Evolutionary conservation across 2,329 filamentous ascomycete genomes (phyloP).

Genomic region (Epichloe bromicola): DNA sequence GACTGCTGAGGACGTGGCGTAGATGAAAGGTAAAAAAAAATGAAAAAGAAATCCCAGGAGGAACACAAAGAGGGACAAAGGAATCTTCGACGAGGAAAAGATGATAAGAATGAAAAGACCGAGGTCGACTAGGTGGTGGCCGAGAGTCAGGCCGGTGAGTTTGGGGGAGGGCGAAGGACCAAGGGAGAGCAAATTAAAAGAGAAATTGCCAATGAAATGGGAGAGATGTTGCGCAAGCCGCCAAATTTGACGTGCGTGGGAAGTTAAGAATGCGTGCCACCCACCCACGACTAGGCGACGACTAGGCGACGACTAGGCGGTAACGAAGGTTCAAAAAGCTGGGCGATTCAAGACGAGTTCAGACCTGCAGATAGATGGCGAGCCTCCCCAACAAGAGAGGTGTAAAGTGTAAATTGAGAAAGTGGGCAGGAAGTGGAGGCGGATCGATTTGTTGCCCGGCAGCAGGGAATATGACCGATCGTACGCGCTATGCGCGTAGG

Average conservation of each 20-base stretch:
- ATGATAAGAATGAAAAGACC: background rate
- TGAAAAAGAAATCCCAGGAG: no score
- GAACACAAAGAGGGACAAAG: background rate
- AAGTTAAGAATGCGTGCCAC: background rate
- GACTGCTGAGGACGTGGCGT: background rate
- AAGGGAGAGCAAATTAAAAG: background rate
- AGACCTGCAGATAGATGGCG: no score
- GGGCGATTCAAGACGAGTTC: background rate
- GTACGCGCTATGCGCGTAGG: no score
- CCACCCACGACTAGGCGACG: background rate
- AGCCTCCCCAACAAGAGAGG: no score
- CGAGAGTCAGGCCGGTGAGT: background rate
- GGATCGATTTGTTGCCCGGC: no score
- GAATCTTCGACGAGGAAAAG: background rate
- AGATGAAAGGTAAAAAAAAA: background rate
- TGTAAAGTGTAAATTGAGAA: no score
- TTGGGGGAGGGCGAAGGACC: background rate
- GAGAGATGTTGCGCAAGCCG: background rate
- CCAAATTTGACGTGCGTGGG: background rate
- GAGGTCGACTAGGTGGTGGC: background rate
- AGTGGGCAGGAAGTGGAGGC: no score
- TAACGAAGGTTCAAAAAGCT: background rate
- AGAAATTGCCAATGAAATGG: conserved; percentile 1
- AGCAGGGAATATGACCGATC: no score
- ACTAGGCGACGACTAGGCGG: background rate